Base-by-base conservation (phyloP, 257 asterid genomes). In the Linaria vulgaris region DNA sequence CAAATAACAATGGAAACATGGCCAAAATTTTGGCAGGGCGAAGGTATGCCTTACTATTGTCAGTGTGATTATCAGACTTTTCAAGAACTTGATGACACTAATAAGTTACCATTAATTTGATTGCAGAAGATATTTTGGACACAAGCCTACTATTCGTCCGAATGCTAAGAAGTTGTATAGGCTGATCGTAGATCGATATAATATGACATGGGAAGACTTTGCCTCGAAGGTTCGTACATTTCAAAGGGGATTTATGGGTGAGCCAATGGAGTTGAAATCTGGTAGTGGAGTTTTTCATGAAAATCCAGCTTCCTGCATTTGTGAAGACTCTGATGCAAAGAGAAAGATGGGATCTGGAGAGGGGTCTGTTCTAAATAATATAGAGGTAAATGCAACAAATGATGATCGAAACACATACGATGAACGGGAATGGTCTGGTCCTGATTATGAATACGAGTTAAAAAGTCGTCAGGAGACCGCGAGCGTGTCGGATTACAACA, bases 1-100 rank as follows among this genome's bases (percentile, higher is more conserved):
- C 99, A 45, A 94, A 94, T 70, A 94, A 94, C 90, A 94, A 94
- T 12, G 99, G 99, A 8, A 94, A 94, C 82, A 94, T 94, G 99
- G 99, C 97, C 16, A 94, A 84, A 78, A 94, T 94, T 50, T 69
- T 94, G 67, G 96, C 99, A 24, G 99, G 99, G n/a, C 74, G 95
- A 74, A 87, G 99, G 99, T 94, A 74, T 27, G 61, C 61, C 41
- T 34, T 34, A 1, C 10, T 34, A 34, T 34, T 34, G 1, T 34
- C 9, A 3, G 41, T 34, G 3, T 27, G 34, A 27, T 6, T 2
- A 27, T 6, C 9, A 34, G 41, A 3, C 41, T 34, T 34, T 8
- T 34, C 41, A 7, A 34, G 6, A 34, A 34, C 41, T 34, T 34
- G 1, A 4, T 34, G 10, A 34, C 9, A 34, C 41, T 34, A 34